phyloP scores from a whole-genome alignment of 2,329 filamentous ascomycete species.

The Aureobasidium subglaciale region DNA sequence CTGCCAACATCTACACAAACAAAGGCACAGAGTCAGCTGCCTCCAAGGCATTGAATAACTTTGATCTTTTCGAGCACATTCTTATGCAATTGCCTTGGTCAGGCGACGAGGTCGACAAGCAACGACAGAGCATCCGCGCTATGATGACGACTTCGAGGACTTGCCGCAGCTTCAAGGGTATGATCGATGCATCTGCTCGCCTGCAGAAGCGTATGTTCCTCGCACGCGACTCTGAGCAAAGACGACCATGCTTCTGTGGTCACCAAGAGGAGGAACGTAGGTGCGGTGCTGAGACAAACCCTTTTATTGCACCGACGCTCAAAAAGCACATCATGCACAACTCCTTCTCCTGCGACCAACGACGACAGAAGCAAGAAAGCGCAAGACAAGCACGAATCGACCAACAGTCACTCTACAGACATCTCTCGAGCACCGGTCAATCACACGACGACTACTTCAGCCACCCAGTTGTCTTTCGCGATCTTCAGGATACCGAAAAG shows the following conservation, averaged over 20 bases:
- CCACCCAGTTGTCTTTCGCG: conserved; percentile 10
- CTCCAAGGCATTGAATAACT: conserved; percentile 2
- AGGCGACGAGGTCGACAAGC: not conserved
- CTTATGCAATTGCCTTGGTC: conserved; percentile 9
- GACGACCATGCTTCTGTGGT: conserved; percentile 1
- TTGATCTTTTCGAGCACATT: conserved; percentile 9
- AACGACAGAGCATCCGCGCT: conserved; percentile 6
- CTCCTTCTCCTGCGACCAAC: conserved; percentile 9
- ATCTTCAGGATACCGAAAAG: conserved; percentile 1
- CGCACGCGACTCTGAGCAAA: conserved; percentile 11
- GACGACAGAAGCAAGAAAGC: not conserved
- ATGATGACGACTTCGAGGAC: conserved; percentile 7
- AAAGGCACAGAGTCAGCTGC: not conserved
- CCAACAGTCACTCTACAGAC: not conserved
- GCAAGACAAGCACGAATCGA: not conserved
- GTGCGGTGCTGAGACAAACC: conserved; percentile 7
- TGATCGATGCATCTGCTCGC: conserved; percentile 11
- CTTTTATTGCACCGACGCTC: conserved; percentile 1
- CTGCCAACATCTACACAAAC: not conserved
- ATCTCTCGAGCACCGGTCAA: not conserved
- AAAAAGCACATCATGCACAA: conserved; percentile 12
- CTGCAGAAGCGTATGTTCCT: conserved; percentile 10
- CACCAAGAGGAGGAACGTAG: not conserved
- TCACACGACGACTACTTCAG: not conserved
- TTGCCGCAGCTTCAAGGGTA: conserved; percentile 14